Evolutionary conservation across 768 basidiomycete genomes (phyloP), one percentile per base, ranked within the genome.

Genomic region (Trametes meyenii): DNA sequence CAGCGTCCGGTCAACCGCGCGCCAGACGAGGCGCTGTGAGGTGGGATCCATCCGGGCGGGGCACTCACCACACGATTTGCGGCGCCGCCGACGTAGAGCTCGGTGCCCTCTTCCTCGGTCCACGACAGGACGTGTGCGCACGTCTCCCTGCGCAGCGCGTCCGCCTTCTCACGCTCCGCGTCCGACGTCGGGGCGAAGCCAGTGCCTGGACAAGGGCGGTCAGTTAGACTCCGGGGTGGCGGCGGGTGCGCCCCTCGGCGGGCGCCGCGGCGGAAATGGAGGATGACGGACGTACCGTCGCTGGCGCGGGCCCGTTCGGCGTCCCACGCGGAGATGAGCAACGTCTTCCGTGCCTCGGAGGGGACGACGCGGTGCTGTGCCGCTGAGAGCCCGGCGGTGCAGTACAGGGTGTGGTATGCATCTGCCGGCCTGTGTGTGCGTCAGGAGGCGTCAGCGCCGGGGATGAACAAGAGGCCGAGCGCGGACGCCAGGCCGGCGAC

Each of bases 361-460:
- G 71, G 68, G 7, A 65, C 43, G 33, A 95, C 81, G 43, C 79
- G 83, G 65, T 98, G 94, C 70, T 98, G 97, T 0, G 96, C 92
- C 0, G 85, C 79, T 0, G 96, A 93, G 17, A 97, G 81, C 13
- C 97, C 97, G 5, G 94, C 84, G 2, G 98, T 83, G 70, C 93
- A 96, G 74, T 96, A 98, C 38, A 92, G 76, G 0, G 96, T 97
- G 70, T 99, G 97, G 71, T 99, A 99, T 40, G 92, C 83, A 71
- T 99, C 97, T n/a, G 95, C 78, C n/a, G 75, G 74, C 74, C 94
- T 96, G 65, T 21, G 6, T 26, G 19, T 39, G 50, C 45, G 55
- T 54, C n/a, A 54, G 21, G 21, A 49, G 44, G 26, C 36, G 45
- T 51, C 19, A 62, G 42, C 17, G 39, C 14, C 36, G 29, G 29